A percentile compares a stretch with the other conserved stretches of the same genome.
Conservation (phyloP, 768 basidiomycete genomes). For the Suillus alpinus region DNA sequence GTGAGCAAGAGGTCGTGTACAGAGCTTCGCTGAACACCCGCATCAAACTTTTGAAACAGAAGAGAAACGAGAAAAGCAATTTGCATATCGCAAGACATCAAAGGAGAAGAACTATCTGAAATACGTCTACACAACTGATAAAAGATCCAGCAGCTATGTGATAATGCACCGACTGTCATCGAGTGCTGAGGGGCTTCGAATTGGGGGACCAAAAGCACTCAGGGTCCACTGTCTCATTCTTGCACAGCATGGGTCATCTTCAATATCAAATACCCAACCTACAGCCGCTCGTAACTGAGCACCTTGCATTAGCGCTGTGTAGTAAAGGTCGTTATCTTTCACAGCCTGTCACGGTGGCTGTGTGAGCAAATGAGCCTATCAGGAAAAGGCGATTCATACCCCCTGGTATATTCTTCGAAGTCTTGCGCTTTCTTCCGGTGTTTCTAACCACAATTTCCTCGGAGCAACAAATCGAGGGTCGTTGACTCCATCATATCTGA, state of each 20-base stretch:
- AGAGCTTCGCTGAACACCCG: neutral
- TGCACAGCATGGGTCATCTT: slow-evolving; percentile 4
- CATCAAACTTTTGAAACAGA: neutral
- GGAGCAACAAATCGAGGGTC: slow-evolving; percentile 14
- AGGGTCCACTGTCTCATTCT: slow-evolving; percentile 10
- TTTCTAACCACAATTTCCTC: slow-evolving; percentile 6
- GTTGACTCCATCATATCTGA: slow-evolving; percentile 18
- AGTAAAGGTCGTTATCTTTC: neutral
- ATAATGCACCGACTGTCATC: slow-evolving; percentile 1
- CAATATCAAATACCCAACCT: slow-evolving; percentile 7
- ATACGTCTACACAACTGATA: neutral
- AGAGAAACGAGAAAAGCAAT: neutral
- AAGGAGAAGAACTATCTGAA: neutral
- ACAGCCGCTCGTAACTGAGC: slow-evolving; percentile 7
- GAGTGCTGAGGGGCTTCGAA: neutral
- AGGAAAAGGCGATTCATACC: neutral
- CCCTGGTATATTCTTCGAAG: slow-evolving; percentile 1
- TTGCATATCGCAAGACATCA: neutral
- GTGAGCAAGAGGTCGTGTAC: neutral
- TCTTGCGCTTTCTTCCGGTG: slow-evolving; percentile 5
- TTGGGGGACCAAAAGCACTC: slow-evolving; percentile 10
- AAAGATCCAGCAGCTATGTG: neutral
- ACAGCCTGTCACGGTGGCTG: neutral
- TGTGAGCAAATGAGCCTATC: neutral
- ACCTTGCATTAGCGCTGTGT: slow-evolving; percentile 8